Evolutionary conservation across 257 asterid species (phyloP).

Genomic region (Solanum sitiens): DNA sequence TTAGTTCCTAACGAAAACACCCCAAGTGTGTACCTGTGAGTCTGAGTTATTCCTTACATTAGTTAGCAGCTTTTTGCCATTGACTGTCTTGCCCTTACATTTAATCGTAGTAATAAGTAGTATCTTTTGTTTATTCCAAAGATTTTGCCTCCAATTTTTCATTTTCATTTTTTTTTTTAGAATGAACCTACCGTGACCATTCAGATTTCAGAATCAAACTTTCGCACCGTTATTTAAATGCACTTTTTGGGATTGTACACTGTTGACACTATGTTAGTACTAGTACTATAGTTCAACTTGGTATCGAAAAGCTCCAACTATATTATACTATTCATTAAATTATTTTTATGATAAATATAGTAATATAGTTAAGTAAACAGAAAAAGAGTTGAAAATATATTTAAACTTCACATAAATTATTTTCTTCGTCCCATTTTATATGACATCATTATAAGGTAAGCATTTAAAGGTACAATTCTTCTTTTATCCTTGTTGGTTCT

Average conservation of each 20-base stretch:
- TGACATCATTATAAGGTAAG: too few species aligned
- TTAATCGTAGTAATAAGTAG: not conserved
- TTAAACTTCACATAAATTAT: rapidly evolving
- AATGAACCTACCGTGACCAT: not conserved
- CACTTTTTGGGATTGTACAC: not conserved
- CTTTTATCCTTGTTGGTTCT: too few species aligned
- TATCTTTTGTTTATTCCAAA: slow-evolving; percentile 23
- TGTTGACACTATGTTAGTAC: not conserved
- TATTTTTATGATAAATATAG: not conserved
- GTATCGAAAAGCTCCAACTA: not conserved
- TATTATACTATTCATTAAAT: not conserved
- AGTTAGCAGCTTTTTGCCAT: slow-evolving; percentile 14
- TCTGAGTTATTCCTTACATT: not conserved
- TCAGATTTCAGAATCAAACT: not conserved
- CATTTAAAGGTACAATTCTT: too few species aligned
- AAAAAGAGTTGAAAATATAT: too few species aligned
- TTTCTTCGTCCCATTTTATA: too few species aligned
- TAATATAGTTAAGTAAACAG: not conserved
- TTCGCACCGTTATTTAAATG: not conserved
- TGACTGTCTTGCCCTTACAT: slow-evolving; percentile 23
- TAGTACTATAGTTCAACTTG: not conserved
- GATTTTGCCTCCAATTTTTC: not conserved
- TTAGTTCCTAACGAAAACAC: too few species aligned
- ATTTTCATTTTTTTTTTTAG: not conserved
- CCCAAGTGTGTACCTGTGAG: not conserved